Percentiles rank a stretch among this genome's conserved stretches.
phyloP scores from a whole-genome alignment of 495 filamentous ascomycete species.

The Cairneyella variabilis region DNA sequence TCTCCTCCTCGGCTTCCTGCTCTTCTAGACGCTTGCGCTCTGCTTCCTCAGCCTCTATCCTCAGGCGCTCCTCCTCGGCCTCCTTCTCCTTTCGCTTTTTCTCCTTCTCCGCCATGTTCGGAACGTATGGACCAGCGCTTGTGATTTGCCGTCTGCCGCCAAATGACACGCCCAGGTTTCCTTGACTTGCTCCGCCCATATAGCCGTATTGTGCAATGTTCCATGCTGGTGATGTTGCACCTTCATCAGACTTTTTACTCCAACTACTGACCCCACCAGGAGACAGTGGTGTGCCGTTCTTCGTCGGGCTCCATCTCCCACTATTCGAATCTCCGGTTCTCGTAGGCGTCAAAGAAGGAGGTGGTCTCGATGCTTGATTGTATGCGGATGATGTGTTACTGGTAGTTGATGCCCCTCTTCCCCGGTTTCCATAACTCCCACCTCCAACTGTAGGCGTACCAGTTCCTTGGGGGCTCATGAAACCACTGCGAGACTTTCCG shows the following conservation, averaged over 20 bases:
- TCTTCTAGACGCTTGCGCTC: slow-evolving; percentile 57
- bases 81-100: slow-evolving; percentile 48
- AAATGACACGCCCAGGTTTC: slow-evolving; percentile 89
- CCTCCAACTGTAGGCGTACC: slow-evolving; percentile 40
- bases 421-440: slow-evolving; percentile 37
- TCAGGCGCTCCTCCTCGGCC: slow-evolving; percentile 54
- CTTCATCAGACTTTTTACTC: slow-evolving; percentile 82
- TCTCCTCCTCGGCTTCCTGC: slow-evolving; percentile 58
- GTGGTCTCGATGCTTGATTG: slow-evolving; percentile 22
- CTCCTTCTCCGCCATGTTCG: slow-evolving; percentile 59
- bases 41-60: slow-evolving; percentile 60
- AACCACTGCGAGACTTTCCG: slow-evolving; percentile 53
- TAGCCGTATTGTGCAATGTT: slow-evolving; percentile 99
- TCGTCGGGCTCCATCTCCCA: slow-evolving; percentile 60
- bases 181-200: slow-evolving; percentile 96
- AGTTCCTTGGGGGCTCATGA: slow-evolving; percentile 68
- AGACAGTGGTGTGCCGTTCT: slow-evolving; percentile 34
- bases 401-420: slow-evolving; percentile 62
- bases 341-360: slow-evolving; percentile 37
- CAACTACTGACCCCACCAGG: slow-evolving; percentile 68
- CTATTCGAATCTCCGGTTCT: slow-evolving; percentile 46
- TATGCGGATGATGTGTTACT: slow-evolving; percentile 59
- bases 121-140: slow-evolving; percentile 70
- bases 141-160: slow-evolving; percentile 92
- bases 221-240: slow-evolving; percentile 83